Evolutionary conservation across 2,329 filamentous ascomycete species (phyloP).

Genomic region (Zymoseptoria tritici): DNA sequence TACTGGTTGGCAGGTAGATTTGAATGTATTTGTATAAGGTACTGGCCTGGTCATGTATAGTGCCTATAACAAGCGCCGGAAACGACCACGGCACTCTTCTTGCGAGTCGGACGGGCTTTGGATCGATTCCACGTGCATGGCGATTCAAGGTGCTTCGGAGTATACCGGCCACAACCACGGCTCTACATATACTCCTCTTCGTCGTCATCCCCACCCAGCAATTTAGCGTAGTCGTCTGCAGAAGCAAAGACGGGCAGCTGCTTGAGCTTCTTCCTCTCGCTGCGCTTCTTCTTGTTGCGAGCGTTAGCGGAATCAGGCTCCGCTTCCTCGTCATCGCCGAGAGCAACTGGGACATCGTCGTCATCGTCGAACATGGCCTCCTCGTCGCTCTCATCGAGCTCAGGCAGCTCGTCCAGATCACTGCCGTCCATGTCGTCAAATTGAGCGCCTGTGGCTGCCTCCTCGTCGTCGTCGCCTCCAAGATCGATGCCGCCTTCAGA

Average conservation of each 20-base stretch:
- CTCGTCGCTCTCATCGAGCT: constrained; percentile 34
- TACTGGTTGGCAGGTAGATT: neutral
- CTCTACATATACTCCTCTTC: constrained; percentile 13
- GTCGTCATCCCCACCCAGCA: constrained; percentile 25
- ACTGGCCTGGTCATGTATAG: neutral
- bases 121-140: neutral
- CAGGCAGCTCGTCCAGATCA: constrained; percentile 49
- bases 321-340: constrained; percentile 47
- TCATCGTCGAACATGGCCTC: constrained; percentile 38
- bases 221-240: constrained; percentile 82
- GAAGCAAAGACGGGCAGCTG: constrained; percentile 87
- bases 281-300: constrained; percentile 41
- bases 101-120: neutral
- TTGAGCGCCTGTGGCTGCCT: constrained; percentile 30
- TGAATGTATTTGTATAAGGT: neutral
- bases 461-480: constrained; percentile 34
- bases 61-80: neutral
- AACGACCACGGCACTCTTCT: neutral
- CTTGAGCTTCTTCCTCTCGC: constrained; percentile 78
- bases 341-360: constrained; percentile 49
- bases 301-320: constrained; percentile 38
- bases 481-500: constrained; percentile 44
- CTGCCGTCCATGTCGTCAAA: constrained; percentile 46
- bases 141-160: neutral
- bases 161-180: neutral